Evolutionary conservation across 345 rosid species (phyloP).

Genomic region (Capsella bursapastoris): DNA sequence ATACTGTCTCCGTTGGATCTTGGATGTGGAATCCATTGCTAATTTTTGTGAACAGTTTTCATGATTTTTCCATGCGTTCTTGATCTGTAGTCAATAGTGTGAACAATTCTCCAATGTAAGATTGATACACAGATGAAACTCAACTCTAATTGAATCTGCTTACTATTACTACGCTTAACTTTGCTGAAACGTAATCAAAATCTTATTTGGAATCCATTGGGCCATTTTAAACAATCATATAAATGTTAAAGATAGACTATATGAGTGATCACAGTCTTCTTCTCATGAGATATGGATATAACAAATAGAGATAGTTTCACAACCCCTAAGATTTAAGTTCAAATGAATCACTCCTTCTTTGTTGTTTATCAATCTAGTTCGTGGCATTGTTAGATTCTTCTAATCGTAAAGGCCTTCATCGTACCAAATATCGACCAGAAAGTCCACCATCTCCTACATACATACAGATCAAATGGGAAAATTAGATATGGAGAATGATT

Average conservation of each 20-base stretch:
- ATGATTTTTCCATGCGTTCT: slow-evolving; percentile 16
- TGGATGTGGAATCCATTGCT: slow-evolving; percentile 22
- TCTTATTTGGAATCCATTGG: slow-evolving; percentile 15
- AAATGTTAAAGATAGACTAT: slow-evolving; percentile 30
- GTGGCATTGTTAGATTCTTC: slow-evolving; percentile 45
- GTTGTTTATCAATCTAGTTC: slow-evolving; percentile 35
- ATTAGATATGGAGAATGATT: slow-evolving; percentile 17
- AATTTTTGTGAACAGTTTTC: slow-evolving; percentile 28
- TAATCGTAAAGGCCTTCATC: slow-evolving; percentile 86
- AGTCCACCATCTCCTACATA: slow-evolving; percentile 94
- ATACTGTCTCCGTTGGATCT: neutral
- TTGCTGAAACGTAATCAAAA: slow-evolving; percentile 2
- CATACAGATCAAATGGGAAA: neutral
- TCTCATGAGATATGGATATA: slow-evolving; percentile 19
- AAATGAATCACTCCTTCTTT: slow-evolving; percentile 15
- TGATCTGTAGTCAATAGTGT: neutral
- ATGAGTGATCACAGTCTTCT: slow-evolving; percentile 1
- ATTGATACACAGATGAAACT: slow-evolving; percentile 29
- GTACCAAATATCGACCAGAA: slow-evolving; percentile 89
- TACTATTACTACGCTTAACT: neutral
- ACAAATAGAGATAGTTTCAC: slow-evolving; percentile 14
- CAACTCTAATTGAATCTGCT: neutral
- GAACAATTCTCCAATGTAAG: slow-evolving; percentile 24
- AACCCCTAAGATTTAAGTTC: slow-evolving; percentile 26
- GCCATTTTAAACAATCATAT: slow-evolving; percentile 12